phyloP scores from a whole-genome alignment of 2,329 filamentous ascomycete genomes.

The Exophiala dermatitidis region DNA sequence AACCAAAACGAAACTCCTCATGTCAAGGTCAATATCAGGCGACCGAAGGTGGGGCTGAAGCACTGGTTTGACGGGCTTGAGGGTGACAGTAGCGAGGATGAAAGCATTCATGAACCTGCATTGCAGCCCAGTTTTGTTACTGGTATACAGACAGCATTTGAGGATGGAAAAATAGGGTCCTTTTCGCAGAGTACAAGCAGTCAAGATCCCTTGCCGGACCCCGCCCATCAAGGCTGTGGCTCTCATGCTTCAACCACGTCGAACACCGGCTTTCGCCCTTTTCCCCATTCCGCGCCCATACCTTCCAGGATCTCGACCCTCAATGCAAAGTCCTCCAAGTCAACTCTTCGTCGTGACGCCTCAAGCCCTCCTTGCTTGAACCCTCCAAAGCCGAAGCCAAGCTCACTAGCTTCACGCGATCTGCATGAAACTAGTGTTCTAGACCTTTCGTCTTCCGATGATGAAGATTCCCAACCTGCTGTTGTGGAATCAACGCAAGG shows the following conservation, averaged over 20 bases:
- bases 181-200: constrained; percentile 1
- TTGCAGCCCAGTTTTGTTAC: constrained; percentile 21
- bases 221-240: neutral
- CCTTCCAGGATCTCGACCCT: constrained; percentile 19
- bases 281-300: constrained; percentile 8
- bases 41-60: constrained; percentile 25
- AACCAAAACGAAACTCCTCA: constrained; percentile 8
- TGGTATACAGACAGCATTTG: constrained; percentile 24
- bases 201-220: neutral
- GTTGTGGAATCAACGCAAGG: neutral
- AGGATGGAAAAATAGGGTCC: constrained; percentile 17
- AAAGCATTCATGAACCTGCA: constrained; percentile 25
- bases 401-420: constrained; percentile 30
- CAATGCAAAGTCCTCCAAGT: constrained; percentile 22
- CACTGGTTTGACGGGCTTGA: constrained; percentile 34
- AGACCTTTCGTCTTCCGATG: constrained; percentile 44
- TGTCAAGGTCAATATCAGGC: constrained; percentile 24
- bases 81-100: constrained; percentile 30
- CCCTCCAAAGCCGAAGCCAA: constrained; percentile 14
- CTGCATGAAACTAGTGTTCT: constrained; percentile 42
- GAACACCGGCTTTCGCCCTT: constrained; percentile 1
- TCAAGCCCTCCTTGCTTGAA: constrained; percentile 4
- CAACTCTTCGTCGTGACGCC: constrained; percentile 9
- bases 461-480: constrained; percentile 31
- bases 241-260: neutral